Base-by-base conservation (phyloP, 345 rosid genomes). In the Gynandropsis gynandra region DNA sequence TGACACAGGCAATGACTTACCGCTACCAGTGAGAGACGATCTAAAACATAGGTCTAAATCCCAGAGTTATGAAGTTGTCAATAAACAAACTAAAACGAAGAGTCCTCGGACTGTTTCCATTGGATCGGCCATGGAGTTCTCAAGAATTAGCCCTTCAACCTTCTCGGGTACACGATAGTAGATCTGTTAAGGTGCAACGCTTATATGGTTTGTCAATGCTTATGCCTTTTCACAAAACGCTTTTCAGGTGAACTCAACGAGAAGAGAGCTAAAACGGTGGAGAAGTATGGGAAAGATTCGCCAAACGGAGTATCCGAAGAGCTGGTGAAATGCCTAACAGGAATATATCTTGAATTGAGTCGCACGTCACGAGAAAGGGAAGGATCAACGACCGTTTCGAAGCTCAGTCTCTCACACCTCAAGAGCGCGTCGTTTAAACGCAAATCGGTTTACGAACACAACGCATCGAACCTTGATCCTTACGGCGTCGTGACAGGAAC, bases 261-360 rank as follows among this genome's bases (percentile, higher is more conserved):
- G 18, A 45, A 35, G 18, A 66, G 47, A 40, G 36, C 14, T 10
- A 55, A 58, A 38, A 39, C 34, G 6, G 10, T 36, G 40, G 13
- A 9, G 40, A 36, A 1, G 34, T 63, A 48, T 9, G 52, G 33
- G 29, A 80, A 71, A 31, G 42, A 57, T 2, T 46, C 80, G 52
- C 85, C 90, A 15, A 89, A 86, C 17, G 70, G 55, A 47, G 65
- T 89, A n/a, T 80, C 95, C 1, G 90, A 86, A 69, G 80, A 81
- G 44, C 67, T 89, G 21, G 67, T 83, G 46, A 78, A 61, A 65
- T 80, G 86, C 70, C 67, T 89, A 35, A 78, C 81, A 63, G 71
- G 72, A 58, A 78, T 83, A 54, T 85, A 74, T 67, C 68, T 89
- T 16, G 83, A 81, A 65, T 72, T 83, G 20, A 86, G 83, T 56